Percentiles rank a stretch among this genome's conserved stretches.
Conservation (phyloP, 108 stramenopile genomes). For the Cyclostephanos tholiformis region DNA sequence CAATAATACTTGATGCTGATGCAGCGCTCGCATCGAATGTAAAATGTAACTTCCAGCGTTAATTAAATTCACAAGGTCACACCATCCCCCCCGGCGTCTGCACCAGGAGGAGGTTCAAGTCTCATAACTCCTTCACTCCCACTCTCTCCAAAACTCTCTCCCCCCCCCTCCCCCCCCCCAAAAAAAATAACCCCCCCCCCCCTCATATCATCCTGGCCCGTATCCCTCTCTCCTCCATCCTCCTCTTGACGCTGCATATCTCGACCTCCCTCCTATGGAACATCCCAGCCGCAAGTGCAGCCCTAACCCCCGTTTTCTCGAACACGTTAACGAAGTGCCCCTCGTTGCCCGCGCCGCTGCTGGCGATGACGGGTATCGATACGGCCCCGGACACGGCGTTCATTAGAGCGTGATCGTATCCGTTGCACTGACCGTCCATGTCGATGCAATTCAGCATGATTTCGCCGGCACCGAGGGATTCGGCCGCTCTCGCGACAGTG, state of each 20-base stretch:
- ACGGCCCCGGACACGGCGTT: constrained; percentile 90
- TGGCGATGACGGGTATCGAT: constrained; percentile 96
- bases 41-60: too few relatives aligned
- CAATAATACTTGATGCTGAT: too few relatives aligned
- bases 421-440: constrained; percentile 97
- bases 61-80: constrained; percentile 57
- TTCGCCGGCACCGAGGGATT: constrained; percentile 95
- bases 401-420: constrained; percentile 93
- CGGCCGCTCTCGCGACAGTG: constrained; percentile 81
- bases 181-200: too few relatives aligned
- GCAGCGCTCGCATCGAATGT: too few relatives aligned
- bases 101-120: too few relatives aligned
- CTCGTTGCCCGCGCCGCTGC: constrained; percentile 94
- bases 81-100: constrained; percentile 57
- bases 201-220: constrained; percentile 47
- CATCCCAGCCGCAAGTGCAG: constrained; percentile 98
- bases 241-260: constrained; percentile 86
- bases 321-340: constrained; percentile 95
- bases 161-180: not conserved
- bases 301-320: constrained; percentile 82
- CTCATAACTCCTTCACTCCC: too few relatives aligned
- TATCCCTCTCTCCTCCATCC: constrained; percentile 77
- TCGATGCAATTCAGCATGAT: constrained; percentile 99
- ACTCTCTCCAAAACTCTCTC: too few relatives aligned
- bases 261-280: constrained; percentile 97